phyloP scores from a whole-genome alignment of 257 asterid species.

The Solanum peruvianum region DNA sequence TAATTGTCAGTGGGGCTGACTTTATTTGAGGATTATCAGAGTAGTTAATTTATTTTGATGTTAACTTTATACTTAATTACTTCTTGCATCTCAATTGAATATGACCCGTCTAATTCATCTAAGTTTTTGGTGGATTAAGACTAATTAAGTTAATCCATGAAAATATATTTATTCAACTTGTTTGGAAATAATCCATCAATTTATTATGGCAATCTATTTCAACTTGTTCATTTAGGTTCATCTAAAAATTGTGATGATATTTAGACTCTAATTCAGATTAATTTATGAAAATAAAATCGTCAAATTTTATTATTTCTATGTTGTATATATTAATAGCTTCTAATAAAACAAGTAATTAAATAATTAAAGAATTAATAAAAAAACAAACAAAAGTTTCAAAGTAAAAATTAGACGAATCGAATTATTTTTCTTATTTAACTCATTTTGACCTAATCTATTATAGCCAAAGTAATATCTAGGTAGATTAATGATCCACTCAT shows the following conservation, averaged over 20 bases:
- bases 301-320: neutral
- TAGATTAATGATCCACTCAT: neutral
- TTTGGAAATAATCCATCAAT: neutral
- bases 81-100: neutral
- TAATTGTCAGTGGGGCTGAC: neutral
- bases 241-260: neutral
- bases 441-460: neutral
- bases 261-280: neutral
- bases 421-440: neutral
- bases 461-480: neutral
- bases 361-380: too few relatives aligned
- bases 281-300: rapidly evolving
- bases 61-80: neutral
- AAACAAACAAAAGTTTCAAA: too few relatives aligned
- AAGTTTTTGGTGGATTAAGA: neutral
- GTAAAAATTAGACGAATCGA: neutral
- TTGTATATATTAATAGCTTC: neutral
- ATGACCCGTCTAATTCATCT: neutral
- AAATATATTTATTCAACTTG: neutral
- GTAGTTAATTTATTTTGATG: neutral
- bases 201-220: neutral
- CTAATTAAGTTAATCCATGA: neutral
- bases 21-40: neutral
- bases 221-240: neutral
- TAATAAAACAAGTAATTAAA: too few relatives aligned